phyloP scores from a whole-genome alignment of 257 asterid species.

The Ligustrum vulgare region DNA sequence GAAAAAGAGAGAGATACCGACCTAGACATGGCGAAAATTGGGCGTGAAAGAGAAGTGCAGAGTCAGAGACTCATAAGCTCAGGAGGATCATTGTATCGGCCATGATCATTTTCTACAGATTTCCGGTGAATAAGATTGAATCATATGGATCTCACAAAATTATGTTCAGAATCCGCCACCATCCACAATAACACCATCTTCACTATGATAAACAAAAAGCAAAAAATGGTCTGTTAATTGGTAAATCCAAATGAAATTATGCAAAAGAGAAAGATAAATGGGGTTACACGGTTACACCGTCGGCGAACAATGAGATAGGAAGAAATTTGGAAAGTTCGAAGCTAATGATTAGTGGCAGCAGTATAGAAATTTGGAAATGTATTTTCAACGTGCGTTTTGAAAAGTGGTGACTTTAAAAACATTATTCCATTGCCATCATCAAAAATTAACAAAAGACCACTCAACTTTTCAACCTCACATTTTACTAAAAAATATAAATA shows the following conservation, averaged over 20 bases:
- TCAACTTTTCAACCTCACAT: too few species aligned
- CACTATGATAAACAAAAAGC: background rate
- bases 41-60: conserved; percentile 8
- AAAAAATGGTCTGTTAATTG: background rate
- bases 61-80: conserved; percentile 21
- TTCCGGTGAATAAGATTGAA: conserved; percentile 24
- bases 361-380: too few species aligned
- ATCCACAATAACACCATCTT: background rate
- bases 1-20: background rate
- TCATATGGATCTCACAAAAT: conserved; percentile 31
- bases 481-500: too few species aligned
- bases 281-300: background rate
- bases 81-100: conserved; percentile 21
- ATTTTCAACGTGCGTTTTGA: too few species aligned
- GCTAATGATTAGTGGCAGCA: too few species aligned
- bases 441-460: too few species aligned
- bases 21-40: conserved; percentile 47
- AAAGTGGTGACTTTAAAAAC: too few species aligned
- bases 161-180: conserved; percentile 19
- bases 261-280: background rate
- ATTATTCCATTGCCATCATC: too few species aligned
- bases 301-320: background rate
- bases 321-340: background rate
- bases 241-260: background rate
- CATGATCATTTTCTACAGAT: conserved; percentile 34